A percentile compares a stretch with the other conserved stretches of the same genome.
phyloP scores from a whole-genome alignment of 805 yeast species.

The Saturnispora diversa region DNA sequence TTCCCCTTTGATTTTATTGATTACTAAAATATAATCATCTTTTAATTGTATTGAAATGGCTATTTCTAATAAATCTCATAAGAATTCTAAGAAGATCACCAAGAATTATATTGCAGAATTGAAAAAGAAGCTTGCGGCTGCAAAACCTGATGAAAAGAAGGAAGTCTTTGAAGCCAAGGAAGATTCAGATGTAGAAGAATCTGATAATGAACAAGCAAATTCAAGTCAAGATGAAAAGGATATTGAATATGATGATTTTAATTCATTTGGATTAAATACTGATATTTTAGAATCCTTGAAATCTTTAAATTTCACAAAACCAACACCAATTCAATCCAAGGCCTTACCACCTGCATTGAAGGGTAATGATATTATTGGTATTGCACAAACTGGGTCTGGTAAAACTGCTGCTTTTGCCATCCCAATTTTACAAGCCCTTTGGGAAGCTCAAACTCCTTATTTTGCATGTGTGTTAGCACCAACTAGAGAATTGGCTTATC shows the following conservation, averaged over 20 bases:
- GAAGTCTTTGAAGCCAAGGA: constrained; percentile 27
- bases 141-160: constrained; percentile 14
- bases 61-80: constrained; percentile 8
- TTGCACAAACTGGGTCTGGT: constrained; percentile 97
- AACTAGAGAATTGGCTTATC: constrained; percentile 78
- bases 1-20: not conserved
- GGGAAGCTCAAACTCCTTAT: constrained; percentile 83
- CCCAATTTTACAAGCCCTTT: constrained; percentile 83
- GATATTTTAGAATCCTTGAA: constrained; percentile 76
- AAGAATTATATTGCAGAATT: constrained; percentile 24
- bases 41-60: no score
- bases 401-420: constrained; percentile 98
- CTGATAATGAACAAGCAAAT: constrained; percentile 9
- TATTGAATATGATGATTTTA: constrained; percentile 30
- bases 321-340: constrained; percentile 91
- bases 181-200: constrained; percentile 15
- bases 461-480: constrained; percentile 86
- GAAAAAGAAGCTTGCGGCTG: constrained; percentile 23
- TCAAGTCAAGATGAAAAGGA: constrained; percentile 12
- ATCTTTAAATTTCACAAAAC: constrained; percentile 63
- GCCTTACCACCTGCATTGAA: constrained; percentile 85
- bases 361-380: constrained; percentile 89
- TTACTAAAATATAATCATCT: no score
- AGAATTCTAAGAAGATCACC: constrained; percentile 12
- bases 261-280: constrained; percentile 58